Evolutionary conservation across 106 monocot species (phyloP), one percentile per base, ranked within the genome.

Genomic region (Dioscorea zingiberensis): DNA sequence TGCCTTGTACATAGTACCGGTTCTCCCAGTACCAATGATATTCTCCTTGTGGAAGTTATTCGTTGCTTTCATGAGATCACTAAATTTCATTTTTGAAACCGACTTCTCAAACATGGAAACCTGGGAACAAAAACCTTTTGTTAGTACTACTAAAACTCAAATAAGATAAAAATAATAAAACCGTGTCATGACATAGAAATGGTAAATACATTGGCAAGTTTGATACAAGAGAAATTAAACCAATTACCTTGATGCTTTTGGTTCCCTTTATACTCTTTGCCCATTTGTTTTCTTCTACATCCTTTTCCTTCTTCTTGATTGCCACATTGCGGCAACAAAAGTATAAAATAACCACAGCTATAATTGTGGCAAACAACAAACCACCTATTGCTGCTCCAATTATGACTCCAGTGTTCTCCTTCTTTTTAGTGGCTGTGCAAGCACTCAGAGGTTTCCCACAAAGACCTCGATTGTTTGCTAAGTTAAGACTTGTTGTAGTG

Each of bases 71-170:
- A 94, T 73, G 15, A 94, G 84, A 75, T 84, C 89, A 46, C 68
- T 77, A 21, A 94, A 55, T 53, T 90, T 89, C 94, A 94, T 86
- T 62, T 87, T 94, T 13, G 94, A 69, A 69, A 94, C 72, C 0
- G 94, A 90, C 55, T 84, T 84, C 63, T 94, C 84, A 61, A 94
- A 94, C 84, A 80, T 84, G 13, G 86, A 89, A 58, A 94, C 84
- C 94, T 94, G 75, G 16, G 64, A 14, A 51, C 18, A 17, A 51
- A 19, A 1, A 18, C 51, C 3, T 51, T 51, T 51, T 18, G 13
- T 38, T 38, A 38, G 38, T 38, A 1, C 4, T 38, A 6, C 1
- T 38, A 38, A 38, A 38, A 38, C 38, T 38, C 1, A 38, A 2
- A 38, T 10, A 38, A 38, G 4, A 38, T 38, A 2, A 38, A 38